phyloP scores from a whole-genome alignment of 768 basidiomycete genomes.

The Psilocybe cubensis region DNA sequence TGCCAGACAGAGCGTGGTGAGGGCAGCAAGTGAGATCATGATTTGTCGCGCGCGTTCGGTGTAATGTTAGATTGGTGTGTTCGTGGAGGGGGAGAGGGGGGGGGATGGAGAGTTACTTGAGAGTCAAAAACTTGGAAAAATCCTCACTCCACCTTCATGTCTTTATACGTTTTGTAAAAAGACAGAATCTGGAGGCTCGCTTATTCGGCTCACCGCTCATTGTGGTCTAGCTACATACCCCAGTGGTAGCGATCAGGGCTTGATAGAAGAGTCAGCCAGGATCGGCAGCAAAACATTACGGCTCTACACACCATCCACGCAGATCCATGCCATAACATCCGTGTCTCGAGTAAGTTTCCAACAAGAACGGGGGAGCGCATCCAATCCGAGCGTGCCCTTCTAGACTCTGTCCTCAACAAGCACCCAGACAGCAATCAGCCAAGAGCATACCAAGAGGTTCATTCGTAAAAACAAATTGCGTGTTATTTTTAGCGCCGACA shows the following conservation, averaged over 20 bases:
- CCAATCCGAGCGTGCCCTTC: too few relatives aligned
- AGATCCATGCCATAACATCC: not conserved
- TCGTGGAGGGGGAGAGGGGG: not conserved
- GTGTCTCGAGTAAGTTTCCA: not conserved
- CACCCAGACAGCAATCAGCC: not conserved
- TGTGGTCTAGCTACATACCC: not conserved
- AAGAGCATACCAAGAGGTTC: not conserved
- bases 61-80: not conserved
- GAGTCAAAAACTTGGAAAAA: not conserved
- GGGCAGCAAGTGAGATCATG: conserved; percentile 1
- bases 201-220: not conserved
- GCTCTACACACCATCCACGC: not conserved
- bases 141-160: not conserved
- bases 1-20: conserved; percentile 7
- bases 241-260: not conserved
- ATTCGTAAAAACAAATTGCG: too few relatives aligned
- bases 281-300: too few relatives aligned
- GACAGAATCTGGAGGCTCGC: not conserved
- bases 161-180: not conserved
- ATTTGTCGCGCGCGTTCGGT: not conserved
- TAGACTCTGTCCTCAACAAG: not conserved
- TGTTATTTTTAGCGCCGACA: not conserved
- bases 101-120: not conserved
- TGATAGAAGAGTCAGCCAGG: not conserved
- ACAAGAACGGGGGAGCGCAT: too few relatives aligned